Evolutionary conservation across 148 eudicot genomes (phyloP).

Genomic region (Chenopodium berlandieri): DNA sequence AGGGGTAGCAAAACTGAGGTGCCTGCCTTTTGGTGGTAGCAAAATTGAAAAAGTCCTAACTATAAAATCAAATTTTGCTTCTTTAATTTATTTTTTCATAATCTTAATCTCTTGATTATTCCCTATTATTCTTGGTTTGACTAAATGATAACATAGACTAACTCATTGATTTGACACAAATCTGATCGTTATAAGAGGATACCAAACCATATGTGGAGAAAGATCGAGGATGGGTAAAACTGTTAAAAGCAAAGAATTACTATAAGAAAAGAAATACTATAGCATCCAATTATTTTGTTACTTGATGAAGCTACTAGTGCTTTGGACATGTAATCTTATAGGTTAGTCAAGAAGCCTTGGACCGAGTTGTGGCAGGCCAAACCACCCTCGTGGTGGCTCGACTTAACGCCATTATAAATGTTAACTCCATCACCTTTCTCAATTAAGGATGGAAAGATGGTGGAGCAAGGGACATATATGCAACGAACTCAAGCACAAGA

Average conservation of each 20-base stretch:
- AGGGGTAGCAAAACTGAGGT: no score
- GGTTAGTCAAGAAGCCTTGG: slow-evolving; percentile 78
- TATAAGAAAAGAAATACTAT: slow-evolving; percentile 32
- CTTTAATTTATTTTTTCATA: no score
- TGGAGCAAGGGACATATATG: no score
- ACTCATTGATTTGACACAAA: slow-evolving; percentile 25
- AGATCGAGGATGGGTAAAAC: slow-evolving; percentile 51
- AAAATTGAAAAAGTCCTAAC: no score
- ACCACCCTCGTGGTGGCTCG: slow-evolving; percentile 69
- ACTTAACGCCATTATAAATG: slow-evolving; percentile 69
- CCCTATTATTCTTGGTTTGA: no score
- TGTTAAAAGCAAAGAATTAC: slow-evolving; percentile 72
- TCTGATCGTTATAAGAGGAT: slow-evolving; percentile 55
- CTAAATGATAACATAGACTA: not conserved
- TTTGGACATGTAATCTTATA: slow-evolving; percentile 80
- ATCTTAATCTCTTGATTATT: no score
- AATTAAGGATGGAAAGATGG: no score
- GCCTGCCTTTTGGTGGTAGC: no score
- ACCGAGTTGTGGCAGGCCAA: slow-evolving; percentile 68
- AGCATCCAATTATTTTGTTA: slow-evolving; percentile 63
- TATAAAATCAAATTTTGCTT: no score
- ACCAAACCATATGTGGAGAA: slow-evolving; percentile 82
- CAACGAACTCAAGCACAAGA: no score
- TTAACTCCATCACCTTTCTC: slow-evolving; percentile 56
- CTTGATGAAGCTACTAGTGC: slow-evolving; percentile 95